Evolutionary conservation across 305 asterid species (phyloP), one percentile per base, ranked within the genome.

Genomic region (Fraxinus platypoda): DNA sequence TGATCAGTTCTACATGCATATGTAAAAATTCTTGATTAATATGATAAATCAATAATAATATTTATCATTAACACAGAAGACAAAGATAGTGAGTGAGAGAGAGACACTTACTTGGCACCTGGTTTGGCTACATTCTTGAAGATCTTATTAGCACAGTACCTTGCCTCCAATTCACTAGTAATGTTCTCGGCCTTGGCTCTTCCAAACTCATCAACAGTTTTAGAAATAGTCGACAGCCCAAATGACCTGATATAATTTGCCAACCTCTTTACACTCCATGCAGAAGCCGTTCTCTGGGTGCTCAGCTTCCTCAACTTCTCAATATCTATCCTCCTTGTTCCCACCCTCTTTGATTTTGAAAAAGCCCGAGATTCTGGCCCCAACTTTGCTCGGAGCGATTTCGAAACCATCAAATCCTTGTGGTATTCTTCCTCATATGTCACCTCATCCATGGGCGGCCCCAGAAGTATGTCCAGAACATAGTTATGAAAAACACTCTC

Each of bases 101-200:
- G 17, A 28, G 75, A 71, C 3, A 87, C 90, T 87, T 89, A 92
- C 97, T 87, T 91, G 90, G 90, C 90, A 68, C 88, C 90, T 1
- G 84, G 92, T 82, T 89, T 88, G 19, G 93, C 97, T 1, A 92
- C 97, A 85, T 90, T 87, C 82, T 75, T 90, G 89, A 92, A 92
- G 72, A 90, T 92, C 88, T 81, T 85, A 86, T 82, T 89, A 33
- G 92, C 92, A 73, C 88, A 84, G 28, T 6, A 81, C 74, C 78
- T 87, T 0, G 94, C 97, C 83, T 90, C 93, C 87, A 77, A 82
- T 66, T 92, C 95, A 73, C 92, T 92, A 0, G 86, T 77, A 64
- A 92, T 90, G 1, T 31, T 30, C 85, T 87, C 91, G 0, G 90
- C 83, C 80, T 86, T 84, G 3, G 81, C 34, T 59, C 41, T 41